A percentile compares a stretch with the other conserved stretches of the same genome.
Evolutionary conservation across 2,329 filamentous ascomycete genomes (phyloP).

Genomic region (Arthrocladium fulminans): DNA sequence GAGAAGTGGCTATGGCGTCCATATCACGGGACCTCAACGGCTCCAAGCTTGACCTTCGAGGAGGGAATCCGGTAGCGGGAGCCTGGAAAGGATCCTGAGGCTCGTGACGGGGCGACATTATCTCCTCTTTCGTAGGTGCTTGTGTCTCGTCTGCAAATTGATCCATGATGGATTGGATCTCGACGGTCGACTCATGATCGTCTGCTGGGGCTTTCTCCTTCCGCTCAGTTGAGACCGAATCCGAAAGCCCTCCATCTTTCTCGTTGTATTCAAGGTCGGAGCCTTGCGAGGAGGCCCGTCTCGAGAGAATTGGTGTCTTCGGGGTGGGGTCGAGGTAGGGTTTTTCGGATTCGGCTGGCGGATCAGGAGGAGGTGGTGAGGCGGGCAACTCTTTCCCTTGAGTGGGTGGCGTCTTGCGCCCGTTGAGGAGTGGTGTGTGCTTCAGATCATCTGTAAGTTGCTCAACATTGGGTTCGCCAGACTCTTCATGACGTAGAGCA

Average conservation of each 20-base stretch:
- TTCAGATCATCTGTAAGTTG: background rate
- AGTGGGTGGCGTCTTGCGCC: background rate
- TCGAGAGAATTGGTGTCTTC: constrained; percentile 29
- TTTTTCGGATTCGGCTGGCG: constrained; percentile 41
- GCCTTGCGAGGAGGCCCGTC: constrained; percentile 17
- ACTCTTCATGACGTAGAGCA: background rate
- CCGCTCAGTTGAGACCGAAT: constrained; percentile 12
- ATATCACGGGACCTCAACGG: constrained; percentile 45
- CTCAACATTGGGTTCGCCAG: background rate
- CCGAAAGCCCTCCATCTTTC: constrained; percentile 18
- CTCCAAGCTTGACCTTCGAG: constrained; percentile 78
- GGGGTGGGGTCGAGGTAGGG: constrained; percentile 44
- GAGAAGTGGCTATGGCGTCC: constrained; percentile 23
- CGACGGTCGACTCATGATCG: constrained; percentile 63
- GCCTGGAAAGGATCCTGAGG: constrained; percentile 69
- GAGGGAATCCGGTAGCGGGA: constrained; percentile 61
- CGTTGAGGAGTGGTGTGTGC: background rate
- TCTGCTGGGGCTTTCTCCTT: constrained; percentile 51
- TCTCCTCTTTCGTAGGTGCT: constrained; percentile 66
- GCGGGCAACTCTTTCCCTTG: constrained; percentile 14
- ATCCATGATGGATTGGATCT: constrained; percentile 97
- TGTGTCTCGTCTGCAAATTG: constrained; percentile 74
- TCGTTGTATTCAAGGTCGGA: constrained; percentile 17
- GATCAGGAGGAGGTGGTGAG: constrained; percentile 35
- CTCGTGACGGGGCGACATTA: constrained; percentile 84